phyloP scores from a whole-genome alignment of 805 yeast species.

The Wickerhamomyces rabaulensis region DNA sequence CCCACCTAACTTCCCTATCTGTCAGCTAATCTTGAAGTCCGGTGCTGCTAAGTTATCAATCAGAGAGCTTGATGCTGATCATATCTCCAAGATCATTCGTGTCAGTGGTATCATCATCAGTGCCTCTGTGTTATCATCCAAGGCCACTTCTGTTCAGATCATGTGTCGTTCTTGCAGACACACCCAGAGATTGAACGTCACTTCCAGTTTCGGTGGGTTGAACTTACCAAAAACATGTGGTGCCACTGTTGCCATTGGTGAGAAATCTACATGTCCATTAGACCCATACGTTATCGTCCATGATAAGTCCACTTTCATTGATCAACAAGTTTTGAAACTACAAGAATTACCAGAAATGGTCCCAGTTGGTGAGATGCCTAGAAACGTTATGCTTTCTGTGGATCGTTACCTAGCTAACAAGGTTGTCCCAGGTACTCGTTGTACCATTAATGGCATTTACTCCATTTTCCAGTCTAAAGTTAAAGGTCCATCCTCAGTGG shows the following conservation, averaged over 20 bases:
- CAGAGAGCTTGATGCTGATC: constrained; percentile 79
- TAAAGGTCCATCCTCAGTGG: constrained; percentile 58
- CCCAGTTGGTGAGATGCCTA: constrained; percentile 98
- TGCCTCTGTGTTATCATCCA: constrained; percentile 81
- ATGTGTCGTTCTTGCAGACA: constrained; percentile 88
- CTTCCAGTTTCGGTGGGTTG: constrained; percentile 66
- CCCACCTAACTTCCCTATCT: constrained; percentile 61
- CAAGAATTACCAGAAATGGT: constrained; percentile 99
- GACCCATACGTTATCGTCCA: constrained; percentile 93
- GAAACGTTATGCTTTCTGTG: constrained; percentile 81
- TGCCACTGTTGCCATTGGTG: constrained; percentile 48
- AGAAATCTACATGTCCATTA: constrained; percentile 65
- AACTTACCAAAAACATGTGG: constrained; percentile 65
- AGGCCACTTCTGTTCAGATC: constrained; percentile 78
- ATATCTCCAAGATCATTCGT: constrained; percentile 84
- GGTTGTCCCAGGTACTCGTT: constrained; percentile 93
- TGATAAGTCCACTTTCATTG: constrained; percentile 89
- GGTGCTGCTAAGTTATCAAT: constrained; percentile 68
- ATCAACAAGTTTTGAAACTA: constrained; percentile 88
- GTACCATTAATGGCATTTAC: constrained; percentile 87
- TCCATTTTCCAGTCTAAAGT: constrained; percentile 80
- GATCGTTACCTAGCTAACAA: constrained; percentile 87
- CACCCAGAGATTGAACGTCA: constrained; percentile 57
- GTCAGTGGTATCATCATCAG: constrained; percentile 91
- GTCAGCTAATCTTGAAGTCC: constrained; percentile 76